Percentiles rank a stretch among this genome's conserved stretches.
phyloP scores from a whole-genome alignment of 2,329 filamentous ascomycete species.

The Teratosphaeria nubilosa region DNA sequence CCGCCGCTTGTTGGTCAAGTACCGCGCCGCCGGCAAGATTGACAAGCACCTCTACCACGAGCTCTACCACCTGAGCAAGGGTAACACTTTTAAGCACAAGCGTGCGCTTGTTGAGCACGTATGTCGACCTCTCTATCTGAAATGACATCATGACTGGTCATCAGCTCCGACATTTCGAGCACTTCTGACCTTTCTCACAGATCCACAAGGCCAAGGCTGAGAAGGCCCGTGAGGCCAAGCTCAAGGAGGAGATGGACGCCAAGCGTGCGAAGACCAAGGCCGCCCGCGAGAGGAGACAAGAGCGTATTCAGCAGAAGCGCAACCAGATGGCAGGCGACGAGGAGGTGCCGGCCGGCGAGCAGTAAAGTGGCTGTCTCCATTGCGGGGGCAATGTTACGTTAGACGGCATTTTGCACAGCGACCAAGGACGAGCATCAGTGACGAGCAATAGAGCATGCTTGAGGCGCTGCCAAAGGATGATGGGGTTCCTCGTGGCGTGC shows the following conservation, averaged over 20 bases:
- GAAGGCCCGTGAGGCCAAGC: conserved; percentile 87
- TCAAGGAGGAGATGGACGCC: conserved; percentile 99
- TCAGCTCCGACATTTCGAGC: conserved; percentile 4
- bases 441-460: conserved; percentile 1
- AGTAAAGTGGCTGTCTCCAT: background rate
- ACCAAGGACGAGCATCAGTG: conserved; percentile 1
- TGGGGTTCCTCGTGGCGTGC: conserved; percentile 1
- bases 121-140: conserved; percentile 44
- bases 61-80: conserved; percentile 99
- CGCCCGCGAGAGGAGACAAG: conserved; percentile 93
- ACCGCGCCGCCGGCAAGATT: conserved; percentile 99
- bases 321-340: conserved; percentile 69
- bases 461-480: conserved; percentile 1
- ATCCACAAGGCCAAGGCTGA: conserved; percentile 99
- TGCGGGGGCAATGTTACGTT: background rate
- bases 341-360: conserved; percentile 21
- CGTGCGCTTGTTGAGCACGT: conserved; percentile 99
- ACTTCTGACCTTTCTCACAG: conserved; percentile 38
- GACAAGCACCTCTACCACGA: conserved; percentile 99
- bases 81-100: conserved; percentile 99
- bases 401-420: background rate
- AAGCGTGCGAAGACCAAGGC: conserved; percentile 99
- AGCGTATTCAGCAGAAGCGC: conserved; percentile 86
- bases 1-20: conserved; percentile 98
- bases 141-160: conserved; percentile 23